These are phyloP conservation scores for Heteromeles arbutifolia DNA, from an alignment of 306 rosid species.

Conservation along the genomic window DNA sequence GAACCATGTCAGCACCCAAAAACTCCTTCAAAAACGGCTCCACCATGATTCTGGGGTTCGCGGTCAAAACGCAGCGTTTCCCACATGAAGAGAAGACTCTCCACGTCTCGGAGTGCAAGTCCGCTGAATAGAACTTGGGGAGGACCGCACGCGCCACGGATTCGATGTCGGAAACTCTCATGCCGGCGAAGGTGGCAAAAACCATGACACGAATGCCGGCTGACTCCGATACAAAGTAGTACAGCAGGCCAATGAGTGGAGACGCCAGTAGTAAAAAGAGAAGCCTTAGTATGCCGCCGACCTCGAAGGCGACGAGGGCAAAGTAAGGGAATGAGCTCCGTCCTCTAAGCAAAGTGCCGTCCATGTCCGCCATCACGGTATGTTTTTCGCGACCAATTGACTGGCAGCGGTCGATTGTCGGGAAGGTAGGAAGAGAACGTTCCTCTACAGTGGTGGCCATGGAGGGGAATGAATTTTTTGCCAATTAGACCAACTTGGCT, in stretches of 20 bases:
- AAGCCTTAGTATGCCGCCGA: slow-evolving; percentile 59
- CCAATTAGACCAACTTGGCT: not conserved
- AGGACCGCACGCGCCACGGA: slow-evolving; percentile 67
- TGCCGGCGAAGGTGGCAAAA: slow-evolving; percentile 49
- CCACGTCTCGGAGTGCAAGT: slow-evolving; percentile 56
- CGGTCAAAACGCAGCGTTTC: slow-evolving; percentile 53
- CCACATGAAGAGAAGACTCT: slow-evolving; percentile 67
- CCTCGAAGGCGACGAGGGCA: slow-evolving; percentile 66
- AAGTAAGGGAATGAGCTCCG: slow-evolving; percentile 75
- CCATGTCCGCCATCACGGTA: slow-evolving; percentile 76
- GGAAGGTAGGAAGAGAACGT: slow-evolving; percentile 22
- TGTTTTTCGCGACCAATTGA: slow-evolving; percentile 61
- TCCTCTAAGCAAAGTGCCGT: slow-evolving; percentile 66
- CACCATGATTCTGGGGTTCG: slow-evolving; percentile 67
- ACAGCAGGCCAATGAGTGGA: slow-evolving; percentile 47
- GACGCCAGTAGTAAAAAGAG: slow-evolving; percentile 43
- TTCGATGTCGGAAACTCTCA: slow-evolving; percentile 44
- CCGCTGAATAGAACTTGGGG: slow-evolving; percentile 55
- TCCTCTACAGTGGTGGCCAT: not conserved
- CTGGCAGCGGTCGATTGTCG: slow-evolving; percentile 39
- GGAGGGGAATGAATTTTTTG: not conserved
- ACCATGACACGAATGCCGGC: slow-evolving; percentile 63
- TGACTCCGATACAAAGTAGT: slow-evolving; percentile 56
- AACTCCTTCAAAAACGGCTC: slow-evolving; percentile 60
- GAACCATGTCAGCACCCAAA: slow-evolving; percentile 52